These are phyloP conservation scores for Eremochloa ophiuroides DNA, from an alignment of 176 grass and related monocot species.

Conservation along the genomic window DNA sequence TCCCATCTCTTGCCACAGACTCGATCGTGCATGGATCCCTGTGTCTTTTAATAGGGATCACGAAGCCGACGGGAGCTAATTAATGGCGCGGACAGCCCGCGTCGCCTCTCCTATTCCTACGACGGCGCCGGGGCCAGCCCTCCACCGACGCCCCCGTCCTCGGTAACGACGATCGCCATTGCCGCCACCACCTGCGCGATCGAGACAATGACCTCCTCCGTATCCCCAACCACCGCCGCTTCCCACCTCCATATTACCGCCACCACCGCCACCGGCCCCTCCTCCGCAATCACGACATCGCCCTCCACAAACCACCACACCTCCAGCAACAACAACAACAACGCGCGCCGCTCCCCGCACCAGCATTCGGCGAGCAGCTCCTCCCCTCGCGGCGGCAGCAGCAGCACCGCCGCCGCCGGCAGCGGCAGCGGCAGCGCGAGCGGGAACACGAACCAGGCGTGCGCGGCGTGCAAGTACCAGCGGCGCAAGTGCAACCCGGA, in stretches of 20 bases:
- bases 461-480: constrained; percentile 75
- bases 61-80: neutral
- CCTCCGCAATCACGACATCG: neutral
- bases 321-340: neutral
- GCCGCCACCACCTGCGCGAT: constrained; percentile 3
- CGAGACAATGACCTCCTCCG: constrained; percentile 23
- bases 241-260: constrained; percentile 23
- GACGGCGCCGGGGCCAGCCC: constrained; percentile 38
- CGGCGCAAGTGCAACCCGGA: constrained; percentile 62
- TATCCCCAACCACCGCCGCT: neutral
- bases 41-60: constrained; percentile 27
- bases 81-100: constrained; percentile 29
- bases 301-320: neutral
- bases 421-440: neutral
- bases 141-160: constrained; percentile 37
- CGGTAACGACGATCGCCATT: constrained; percentile 23
- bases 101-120: constrained; percentile 52
- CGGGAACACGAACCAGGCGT: constrained; percentile 38
- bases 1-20: neutral
- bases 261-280: neutral
- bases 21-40: neutral
- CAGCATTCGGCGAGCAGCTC: neutral
- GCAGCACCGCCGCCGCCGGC: neutral
- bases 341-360: neutral
- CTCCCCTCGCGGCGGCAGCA: neutral